Percentiles rank a stretch among this genome's conserved stretches.
phyloP scores from a whole-genome alignment of 2,329 filamentous ascomycete species.

The Colletotrichum musae region DNA sequence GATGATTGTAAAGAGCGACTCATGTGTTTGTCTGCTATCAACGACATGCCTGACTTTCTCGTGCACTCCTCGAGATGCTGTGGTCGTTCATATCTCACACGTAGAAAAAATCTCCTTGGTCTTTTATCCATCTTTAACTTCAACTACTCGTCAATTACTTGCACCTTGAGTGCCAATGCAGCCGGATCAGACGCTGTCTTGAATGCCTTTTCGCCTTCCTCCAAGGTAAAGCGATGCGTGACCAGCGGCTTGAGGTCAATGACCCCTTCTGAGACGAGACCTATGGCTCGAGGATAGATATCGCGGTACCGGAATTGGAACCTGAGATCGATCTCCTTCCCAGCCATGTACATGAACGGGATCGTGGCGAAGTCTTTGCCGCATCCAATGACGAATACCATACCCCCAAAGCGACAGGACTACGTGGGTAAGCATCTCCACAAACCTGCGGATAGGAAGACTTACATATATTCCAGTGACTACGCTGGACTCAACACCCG shows the following conservation, averaged over 20 bases:
- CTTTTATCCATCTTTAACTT: too few species aligned
- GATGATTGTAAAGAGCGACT: too few species aligned
- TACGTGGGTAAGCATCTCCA: background rate
- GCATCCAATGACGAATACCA: constrained; percentile 53
- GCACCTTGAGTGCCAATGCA: constrained; percentile 39
- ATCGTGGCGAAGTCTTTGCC: constrained; percentile 53
- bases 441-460: background rate
- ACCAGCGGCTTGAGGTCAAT: constrained; percentile 51
- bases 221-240: constrained; percentile 50
- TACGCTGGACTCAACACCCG: constrained; percentile 75
- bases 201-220: constrained; percentile 51
- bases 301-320: constrained; percentile 57
- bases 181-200: constrained; percentile 32
- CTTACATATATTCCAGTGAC: constrained; percentile 70
- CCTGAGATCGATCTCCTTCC: constrained; percentile 52
- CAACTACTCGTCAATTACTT: constrained; percentile 39
- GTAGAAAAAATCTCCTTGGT: too few species aligned
- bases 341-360: constrained; percentile 53
- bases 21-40: too few species aligned
- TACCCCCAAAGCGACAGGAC: constrained; percentile 50
- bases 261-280: constrained; percentile 49
- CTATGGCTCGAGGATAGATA: constrained; percentile 57
- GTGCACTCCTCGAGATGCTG: too few species aligned
- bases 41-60: too few species aligned
- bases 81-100: too few species aligned